phyloP scores from a whole-genome alignment of 2,329 filamentous ascomycete genomes.

The Colletotrichum scovillei region DNA sequence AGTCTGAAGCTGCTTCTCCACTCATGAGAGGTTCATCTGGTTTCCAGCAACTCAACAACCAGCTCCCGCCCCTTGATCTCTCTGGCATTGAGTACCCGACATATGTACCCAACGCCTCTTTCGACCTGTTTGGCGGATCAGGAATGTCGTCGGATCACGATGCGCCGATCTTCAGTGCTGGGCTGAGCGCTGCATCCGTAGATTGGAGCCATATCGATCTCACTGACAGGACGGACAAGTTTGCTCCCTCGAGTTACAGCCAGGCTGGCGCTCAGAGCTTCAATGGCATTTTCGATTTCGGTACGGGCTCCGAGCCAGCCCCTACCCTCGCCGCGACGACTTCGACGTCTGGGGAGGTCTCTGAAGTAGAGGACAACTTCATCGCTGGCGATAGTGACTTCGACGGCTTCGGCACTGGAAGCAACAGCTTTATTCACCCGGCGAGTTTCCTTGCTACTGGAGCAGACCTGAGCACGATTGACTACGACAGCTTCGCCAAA shows the following conservation, averaged over 20 bases:
- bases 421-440: slow-evolving; percentile 49
- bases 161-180: slow-evolving; percentile 70
- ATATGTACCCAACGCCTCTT: slow-evolving; percentile 57
- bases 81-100: slow-evolving; percentile 64
- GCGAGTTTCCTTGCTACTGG: slow-evolving; percentile 52
- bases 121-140: slow-evolving; percentile 63
- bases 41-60: slow-evolving; percentile 63
- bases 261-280: slow-evolving; percentile 63
- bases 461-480: slow-evolving; percentile 61
- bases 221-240: slow-evolving; percentile 56
- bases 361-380: slow-evolving; percentile 71
- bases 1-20: slow-evolving; percentile 72
- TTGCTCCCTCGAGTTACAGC: slow-evolving; percentile 66
- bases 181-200: slow-evolving; percentile 65
- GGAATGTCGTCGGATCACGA: slow-evolving; percentile 63
- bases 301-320: slow-evolving; percentile 64
- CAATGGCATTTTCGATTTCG: slow-evolving; percentile 63
- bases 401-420: slow-evolving; percentile 58
- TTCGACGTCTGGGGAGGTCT: slow-evolving; percentile 75
- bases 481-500: slow-evolving; percentile 68
- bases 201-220: slow-evolving; percentile 60
- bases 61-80: slow-evolving; percentile 69
- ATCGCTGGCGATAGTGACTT: slow-evolving; percentile 61
- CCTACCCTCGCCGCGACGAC: slow-evolving; percentile 66
- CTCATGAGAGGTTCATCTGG: slow-evolving; percentile 59